Conservation (phyloP, 2,329 filamentous ascomycete genomes). For the Exophiala sideris region DNA sequence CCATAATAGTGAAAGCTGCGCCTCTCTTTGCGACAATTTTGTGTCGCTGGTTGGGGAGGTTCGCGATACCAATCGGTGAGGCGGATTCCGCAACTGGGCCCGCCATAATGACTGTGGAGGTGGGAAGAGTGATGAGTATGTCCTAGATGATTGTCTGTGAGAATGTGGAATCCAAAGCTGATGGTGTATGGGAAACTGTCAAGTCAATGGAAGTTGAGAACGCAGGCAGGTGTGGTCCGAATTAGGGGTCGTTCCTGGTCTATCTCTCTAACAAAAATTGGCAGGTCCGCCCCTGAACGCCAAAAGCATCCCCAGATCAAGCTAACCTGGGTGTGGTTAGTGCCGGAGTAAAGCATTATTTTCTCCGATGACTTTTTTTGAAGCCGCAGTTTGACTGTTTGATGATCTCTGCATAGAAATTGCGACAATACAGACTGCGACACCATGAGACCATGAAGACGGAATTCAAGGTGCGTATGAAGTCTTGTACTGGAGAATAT, state of each 20-base stretch:
- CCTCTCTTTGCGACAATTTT: conserved; percentile 78
- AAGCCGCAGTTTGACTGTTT: conserved; percentile 10
- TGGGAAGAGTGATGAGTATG: conserved; percentile 7
- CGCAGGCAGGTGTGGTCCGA: neutral
- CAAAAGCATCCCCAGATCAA: conserved; percentile 30
- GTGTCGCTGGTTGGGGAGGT: conserved; percentile 69
- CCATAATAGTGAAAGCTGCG: conserved; percentile 99
- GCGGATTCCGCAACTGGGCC: conserved; percentile 53
- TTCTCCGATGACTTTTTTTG: conserved; percentile 26
- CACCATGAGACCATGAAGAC: conserved; percentile 74
- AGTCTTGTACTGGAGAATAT: neutral
- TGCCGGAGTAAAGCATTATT: conserved; percentile 14
- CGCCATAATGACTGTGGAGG: conserved; percentile 47
- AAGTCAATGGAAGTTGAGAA: neutral
- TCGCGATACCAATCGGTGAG: conserved; percentile 70
- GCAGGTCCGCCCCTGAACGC: conserved; percentile 35
- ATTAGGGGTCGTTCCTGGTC: conserved; percentile 13
- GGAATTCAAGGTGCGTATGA: conserved; percentile 77
- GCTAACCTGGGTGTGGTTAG: conserved; percentile 34
- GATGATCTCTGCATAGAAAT: neutral
- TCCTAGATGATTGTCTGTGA: conserved; percentile 18
- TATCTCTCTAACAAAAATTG: conserved; percentile 15
- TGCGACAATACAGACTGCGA: conserved; percentile 7
- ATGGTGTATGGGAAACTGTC: neutral
- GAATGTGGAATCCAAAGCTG: conserved; percentile 12